Conservation (phyloP, 78 protist species). For the Dictyostelium capitatum region DNA sequence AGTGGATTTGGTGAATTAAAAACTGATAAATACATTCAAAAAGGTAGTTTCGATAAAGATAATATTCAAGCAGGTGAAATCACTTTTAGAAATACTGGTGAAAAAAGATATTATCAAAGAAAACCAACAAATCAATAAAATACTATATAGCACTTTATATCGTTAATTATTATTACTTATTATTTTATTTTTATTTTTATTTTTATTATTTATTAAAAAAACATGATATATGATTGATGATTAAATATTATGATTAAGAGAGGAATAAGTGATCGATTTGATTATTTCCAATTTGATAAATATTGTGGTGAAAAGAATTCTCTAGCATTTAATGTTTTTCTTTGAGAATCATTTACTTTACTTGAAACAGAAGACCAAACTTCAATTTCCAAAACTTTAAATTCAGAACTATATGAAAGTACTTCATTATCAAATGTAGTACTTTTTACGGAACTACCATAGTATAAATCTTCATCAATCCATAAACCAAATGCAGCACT, state of each 20-base stretch:
- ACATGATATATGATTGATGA: too few relatives aligned
- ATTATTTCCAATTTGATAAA: not conserved
- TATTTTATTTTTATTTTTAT: too few relatives aligned
- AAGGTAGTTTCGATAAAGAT: conserved; percentile 28
- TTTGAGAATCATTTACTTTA: not conserved
- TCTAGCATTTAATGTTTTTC: conserved; percentile 39
- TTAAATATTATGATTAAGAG: too few relatives aligned
- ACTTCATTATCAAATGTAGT: conserved; percentile 59
- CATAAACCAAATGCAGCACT: conserved; percentile 69
- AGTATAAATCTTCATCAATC: conserved; percentile 75
- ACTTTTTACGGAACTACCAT: conserved; percentile 37
- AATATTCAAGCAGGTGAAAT: not conserved
- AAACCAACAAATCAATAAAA: not conserved
- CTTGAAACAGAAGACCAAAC: conserved; percentile 60
- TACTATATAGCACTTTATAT: too few relatives aligned
- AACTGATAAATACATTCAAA: not conserved
- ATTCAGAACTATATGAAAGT: conserved; percentile 31
- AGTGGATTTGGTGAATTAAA: not conserved
- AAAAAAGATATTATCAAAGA: not conserved
- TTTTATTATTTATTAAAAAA: too few relatives aligned
- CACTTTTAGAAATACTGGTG: not conserved
- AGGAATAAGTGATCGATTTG: too few relatives aligned
- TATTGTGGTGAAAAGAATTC: conserved; percentile 39
- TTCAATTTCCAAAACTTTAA: conserved; percentile 59
- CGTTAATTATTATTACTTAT: too few relatives aligned